Percentiles rank a stretch among this genome's conserved stretches.
Conservation (phyloP, 2,329 filamentous ascomycete species). For the Zymoseptoria tritici region DNA sequence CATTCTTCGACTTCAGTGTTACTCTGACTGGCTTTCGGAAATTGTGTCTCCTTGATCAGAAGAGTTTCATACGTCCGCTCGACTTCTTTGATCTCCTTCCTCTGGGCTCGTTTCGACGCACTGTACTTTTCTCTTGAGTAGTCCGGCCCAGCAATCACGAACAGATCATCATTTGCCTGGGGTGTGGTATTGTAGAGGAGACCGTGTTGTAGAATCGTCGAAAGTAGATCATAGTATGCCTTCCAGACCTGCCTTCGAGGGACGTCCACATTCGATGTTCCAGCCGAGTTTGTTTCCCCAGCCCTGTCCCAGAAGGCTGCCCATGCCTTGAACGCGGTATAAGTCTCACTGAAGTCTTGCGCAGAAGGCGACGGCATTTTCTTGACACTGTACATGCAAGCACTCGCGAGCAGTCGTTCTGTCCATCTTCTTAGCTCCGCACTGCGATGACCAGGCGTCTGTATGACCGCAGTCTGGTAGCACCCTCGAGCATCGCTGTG, state of each 20-base stretch:
- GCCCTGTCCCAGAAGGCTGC: conserved; percentile 54
- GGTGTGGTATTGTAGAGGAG: conserved; percentile 44
- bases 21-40: conserved; percentile 74
- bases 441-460: conserved; percentile 24
- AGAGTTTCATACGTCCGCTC: conserved; percentile 73
- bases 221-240: conserved; percentile 75
- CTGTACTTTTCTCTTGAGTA: conserved; percentile 12
- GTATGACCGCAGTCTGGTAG: conserved; percentile 16
- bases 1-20: conserved; percentile 77
- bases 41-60: conserved; percentile 69
- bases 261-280: conserved; percentile 36
- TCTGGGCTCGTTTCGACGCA: conserved; percentile 43
- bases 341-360: conserved; percentile 16
- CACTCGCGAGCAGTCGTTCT: conserved; percentile 25
- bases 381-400: conserved; percentile 24
- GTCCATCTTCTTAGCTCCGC: conserved; percentile 29
- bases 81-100: conserved; percentile 69
- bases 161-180: conserved; percentile 32
- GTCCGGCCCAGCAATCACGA: conserved; percentile 18
- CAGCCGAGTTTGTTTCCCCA: conserved; percentile 1
- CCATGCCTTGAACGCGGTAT: conserved; percentile 52
- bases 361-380: conserved; percentile 16
- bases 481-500: conserved; percentile 16
- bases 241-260: conserved; percentile 65
- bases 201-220: conserved; percentile 62